Conservation (phyloP, 345 rosid species). For the Lepidium didymum region DNA sequence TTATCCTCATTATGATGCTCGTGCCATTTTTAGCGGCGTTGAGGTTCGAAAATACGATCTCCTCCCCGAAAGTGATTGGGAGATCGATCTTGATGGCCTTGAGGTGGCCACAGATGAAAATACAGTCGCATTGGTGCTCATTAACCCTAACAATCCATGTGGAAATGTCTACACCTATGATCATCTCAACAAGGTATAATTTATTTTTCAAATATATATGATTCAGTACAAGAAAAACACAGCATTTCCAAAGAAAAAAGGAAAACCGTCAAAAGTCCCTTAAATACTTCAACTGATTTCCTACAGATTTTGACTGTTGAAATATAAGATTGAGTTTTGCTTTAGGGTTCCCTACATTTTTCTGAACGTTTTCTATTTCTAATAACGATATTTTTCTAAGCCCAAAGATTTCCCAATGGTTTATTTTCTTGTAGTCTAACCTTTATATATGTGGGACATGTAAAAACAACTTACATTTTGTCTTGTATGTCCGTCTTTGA, state of each 20-base stretch:
- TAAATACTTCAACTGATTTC: too few relatives aligned
- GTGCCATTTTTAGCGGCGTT: conserved; percentile 10
- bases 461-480: background rate
- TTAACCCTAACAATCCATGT: conserved; percentile 34
- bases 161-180: conserved; percentile 30
- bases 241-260: too few relatives aligned
- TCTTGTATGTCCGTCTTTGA: too few relatives aligned
- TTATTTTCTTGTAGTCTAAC: background rate
- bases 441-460: background rate
- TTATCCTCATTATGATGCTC: conserved; percentile 37
- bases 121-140: conserved; percentile 45
- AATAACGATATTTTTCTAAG: too few relatives aligned
- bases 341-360: too few relatives aligned
- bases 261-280: too few relatives aligned
- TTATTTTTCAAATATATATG: too few relatives aligned
- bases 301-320: too few relatives aligned
- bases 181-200: conserved; percentile 32
- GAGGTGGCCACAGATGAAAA: conserved; percentile 47
- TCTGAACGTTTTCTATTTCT: too few relatives aligned
- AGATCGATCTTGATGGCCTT: conserved; percentile 39
- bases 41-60: conserved; percentile 45
- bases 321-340: too few relatives aligned
- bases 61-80: conserved; percentile 43
- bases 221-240: too few relatives aligned
- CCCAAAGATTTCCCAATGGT: too few relatives aligned